These are phyloP conservation scores for Fusarium armeniacum DNA, from an alignment of 2,329 filamentous ascomycete species.

Conservation along the genomic window DNA sequence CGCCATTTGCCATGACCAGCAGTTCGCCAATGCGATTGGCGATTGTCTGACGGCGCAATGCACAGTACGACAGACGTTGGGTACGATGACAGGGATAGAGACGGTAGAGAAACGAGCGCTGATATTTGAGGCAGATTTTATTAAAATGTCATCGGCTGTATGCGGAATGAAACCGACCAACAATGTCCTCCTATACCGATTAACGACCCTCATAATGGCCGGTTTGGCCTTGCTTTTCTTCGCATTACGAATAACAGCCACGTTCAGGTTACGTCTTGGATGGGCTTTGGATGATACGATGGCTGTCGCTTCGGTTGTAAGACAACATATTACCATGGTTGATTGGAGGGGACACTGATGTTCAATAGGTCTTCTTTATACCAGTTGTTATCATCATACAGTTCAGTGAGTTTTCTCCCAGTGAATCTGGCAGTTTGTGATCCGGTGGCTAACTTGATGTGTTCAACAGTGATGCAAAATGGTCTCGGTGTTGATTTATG, in stretches of 20 bases:
- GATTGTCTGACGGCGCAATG: constrained; percentile 11
- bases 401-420: not conserved
- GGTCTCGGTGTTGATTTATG: constrained; percentile 30
- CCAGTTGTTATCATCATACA: not conserved
- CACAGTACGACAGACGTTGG: constrained; percentile 12
- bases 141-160: constrained; percentile 5
- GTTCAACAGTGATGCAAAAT: not conserved
- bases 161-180: constrained; percentile 12
- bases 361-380: not conserved
- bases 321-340: not conserved
- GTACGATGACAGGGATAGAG: not conserved
- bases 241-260: not conserved
- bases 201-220: not conserved
- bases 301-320: not conserved
- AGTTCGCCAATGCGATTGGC: constrained; percentile 7
- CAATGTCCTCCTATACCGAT: not conserved
- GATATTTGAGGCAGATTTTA: constrained; percentile 9
- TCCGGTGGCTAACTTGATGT: not conserved
- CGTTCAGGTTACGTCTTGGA: not conserved
- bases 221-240: not conserved
- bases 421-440: fast-evolving
- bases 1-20: not conserved
- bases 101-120: fast-evolving
- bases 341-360: not conserved
- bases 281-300: constrained; percentile 28